A percentile compares a stretch with the other conserved stretches of the same genome.
These are phyloP conservation scores for Torulaspora indica DNA, from an alignment of 805 yeast species.

Conservation along the genomic window DNA sequence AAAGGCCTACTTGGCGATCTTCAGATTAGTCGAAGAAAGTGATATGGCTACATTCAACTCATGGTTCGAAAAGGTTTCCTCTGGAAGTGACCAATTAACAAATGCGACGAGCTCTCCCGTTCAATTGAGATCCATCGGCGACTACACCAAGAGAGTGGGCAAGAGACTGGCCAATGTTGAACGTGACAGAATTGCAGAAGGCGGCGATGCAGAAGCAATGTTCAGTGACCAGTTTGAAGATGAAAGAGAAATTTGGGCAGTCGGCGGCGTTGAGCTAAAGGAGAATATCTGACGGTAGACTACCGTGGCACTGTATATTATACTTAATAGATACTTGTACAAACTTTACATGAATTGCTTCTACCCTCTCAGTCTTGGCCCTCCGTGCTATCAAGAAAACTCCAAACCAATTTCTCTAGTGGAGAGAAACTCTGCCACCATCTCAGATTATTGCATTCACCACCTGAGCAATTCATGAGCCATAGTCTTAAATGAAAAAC, in stretches of 20 bases:
- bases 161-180: conserved; percentile 78
- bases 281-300: conserved; percentile 19
- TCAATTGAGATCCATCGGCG: conserved; percentile 72
- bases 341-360: not conserved
- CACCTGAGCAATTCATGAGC: conserved; percentile 20
- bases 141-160: conserved; percentile 89
- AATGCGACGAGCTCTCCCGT: conserved; percentile 46
- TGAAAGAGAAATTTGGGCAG: conserved; percentile 82
- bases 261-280: conserved; percentile 59
- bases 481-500: conserved; percentile 8
- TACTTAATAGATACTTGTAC: not conserved
- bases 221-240: conserved; percentile 83
- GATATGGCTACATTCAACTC: conserved; percentile 47
- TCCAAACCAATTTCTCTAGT: conserved; percentile 27
- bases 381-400: conserved; percentile 21
- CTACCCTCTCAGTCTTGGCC: not conserved
- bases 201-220: conserved; percentile 84
- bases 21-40: conserved; percentile 66
- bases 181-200: conserved; percentile 80
- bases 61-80: conserved; percentile 54
- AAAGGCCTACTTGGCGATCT: conserved; percentile 71
- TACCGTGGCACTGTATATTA: not conserved
- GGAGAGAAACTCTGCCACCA: conserved; percentile 32
- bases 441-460: conserved; percentile 16
- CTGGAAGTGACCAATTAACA: conserved; percentile 32